These are phyloP conservation scores for Stenocarpella maydis DNA, from an alignment of 2,329 filamentous ascomycete species.

Conservation along the genomic window DNA sequence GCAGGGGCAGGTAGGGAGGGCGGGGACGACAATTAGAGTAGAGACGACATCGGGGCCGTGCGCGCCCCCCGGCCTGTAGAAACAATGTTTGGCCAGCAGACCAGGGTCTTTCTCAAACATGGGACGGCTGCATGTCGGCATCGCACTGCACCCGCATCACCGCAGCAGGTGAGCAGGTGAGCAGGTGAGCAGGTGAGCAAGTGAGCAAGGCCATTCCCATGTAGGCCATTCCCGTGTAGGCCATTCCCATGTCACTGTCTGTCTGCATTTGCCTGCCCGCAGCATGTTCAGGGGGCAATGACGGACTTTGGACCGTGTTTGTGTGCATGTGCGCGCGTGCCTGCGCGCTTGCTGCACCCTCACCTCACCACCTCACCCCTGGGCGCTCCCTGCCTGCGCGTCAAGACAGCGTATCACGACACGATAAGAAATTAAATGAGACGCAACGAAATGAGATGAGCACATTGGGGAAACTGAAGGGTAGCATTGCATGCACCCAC, in stretches of 20 bases:
- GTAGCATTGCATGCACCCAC: slow-evolving; percentile 17
- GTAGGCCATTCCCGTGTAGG: too few relatives aligned
- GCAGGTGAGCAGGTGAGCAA: too few relatives aligned
- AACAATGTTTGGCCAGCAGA: slow-evolving; percentile 32
- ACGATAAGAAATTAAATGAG: background rate
- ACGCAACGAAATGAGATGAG: slow-evolving; percentile 8
- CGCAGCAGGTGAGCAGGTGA: too few relatives aligned
- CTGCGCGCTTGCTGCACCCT: background rate
- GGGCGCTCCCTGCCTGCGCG: slow-evolving; percentile 2
- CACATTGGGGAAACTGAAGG: slow-evolving; percentile 3
- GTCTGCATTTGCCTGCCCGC: too few relatives aligned
- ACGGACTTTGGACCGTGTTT: background rate
- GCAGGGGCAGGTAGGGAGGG: background rate
- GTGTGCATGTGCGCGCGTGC: background rate
- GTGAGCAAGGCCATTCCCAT: too few relatives aligned
- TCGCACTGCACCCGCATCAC: background rate
- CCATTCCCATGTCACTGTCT: too few relatives aligned
- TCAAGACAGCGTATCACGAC: slow-evolving; percentile 32
- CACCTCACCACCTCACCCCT: background rate
- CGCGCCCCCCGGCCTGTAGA: slow-evolving; percentile 31
- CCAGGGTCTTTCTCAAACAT: slow-evolving; percentile 12
- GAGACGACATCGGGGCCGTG: background rate
- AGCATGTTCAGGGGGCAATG: slow-evolving; percentile 1
- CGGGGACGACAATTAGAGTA: background rate
- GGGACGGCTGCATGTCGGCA: slow-evolving; percentile 12